Evolutionary conservation across 768 basidiomycete species (phyloP).

Genomic region (Russula earlei): DNA sequence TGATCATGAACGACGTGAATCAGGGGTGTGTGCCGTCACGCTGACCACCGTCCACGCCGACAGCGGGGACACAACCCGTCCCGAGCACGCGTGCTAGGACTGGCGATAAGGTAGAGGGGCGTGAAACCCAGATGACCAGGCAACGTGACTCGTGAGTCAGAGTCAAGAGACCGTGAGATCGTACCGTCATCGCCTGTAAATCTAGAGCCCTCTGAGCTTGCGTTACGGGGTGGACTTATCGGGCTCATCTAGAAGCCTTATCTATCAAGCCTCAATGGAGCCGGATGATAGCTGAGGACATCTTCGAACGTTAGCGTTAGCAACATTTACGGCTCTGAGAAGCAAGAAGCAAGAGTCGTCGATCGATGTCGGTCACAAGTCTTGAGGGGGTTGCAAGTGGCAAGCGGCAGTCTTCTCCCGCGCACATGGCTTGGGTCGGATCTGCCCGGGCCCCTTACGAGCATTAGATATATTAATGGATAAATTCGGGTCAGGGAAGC

Average conservation of each 20-base stretch:
- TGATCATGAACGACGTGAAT: constrained; percentile 2
- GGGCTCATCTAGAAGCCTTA: constrained; percentile 14
- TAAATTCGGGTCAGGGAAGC: background rate
- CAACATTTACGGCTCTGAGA: too few relatives aligned
- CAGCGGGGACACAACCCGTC: too few relatives aligned
- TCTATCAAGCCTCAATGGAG: background rate
- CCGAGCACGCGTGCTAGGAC: background rate
- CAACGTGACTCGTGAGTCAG: background rate
- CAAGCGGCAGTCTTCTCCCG: background rate
- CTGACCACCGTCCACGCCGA: background rate
- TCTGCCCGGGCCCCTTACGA: constrained; percentile 5
- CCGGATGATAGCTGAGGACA: background rate
- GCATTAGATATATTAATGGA: background rate
- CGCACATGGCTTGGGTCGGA: constrained; percentile 10
- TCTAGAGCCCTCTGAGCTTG: background rate
- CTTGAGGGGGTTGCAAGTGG: background rate
- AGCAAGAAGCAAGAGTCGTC: constrained; percentile 1
- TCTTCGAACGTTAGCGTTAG: background rate
- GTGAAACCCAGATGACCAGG: background rate
- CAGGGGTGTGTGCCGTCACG: constrained; percentile 2
- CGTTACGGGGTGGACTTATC: constrained; percentile 16
- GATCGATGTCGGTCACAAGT: constrained; percentile 16
- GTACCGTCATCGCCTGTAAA: background rate
- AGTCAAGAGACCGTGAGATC: background rate
- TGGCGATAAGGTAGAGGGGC: background rate